Percentiles rank a stretch among this genome's conserved stretches.
Evolutionary conservation across 352 stramenopile genomes (phyloP).

Genomic region (Pythium diclinum): DNA sequence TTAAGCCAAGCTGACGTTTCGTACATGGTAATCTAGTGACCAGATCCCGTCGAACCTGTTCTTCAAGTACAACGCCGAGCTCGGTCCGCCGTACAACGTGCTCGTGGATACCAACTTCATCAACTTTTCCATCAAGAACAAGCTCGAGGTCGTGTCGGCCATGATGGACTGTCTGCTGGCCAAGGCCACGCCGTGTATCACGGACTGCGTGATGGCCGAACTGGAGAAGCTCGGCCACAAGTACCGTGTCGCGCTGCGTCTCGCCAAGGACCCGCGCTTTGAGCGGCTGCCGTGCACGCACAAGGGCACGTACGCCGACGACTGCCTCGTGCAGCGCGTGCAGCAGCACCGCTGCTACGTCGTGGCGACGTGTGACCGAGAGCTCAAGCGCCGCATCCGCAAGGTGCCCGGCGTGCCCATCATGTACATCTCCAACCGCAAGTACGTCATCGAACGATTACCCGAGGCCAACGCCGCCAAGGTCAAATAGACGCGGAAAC

Average conservation of each 20-base stretch:
- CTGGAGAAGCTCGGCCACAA: constrained; percentile 99
- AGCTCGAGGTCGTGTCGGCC: constrained; percentile 97
- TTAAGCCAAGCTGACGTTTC: background rate
- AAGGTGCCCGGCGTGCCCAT: constrained; percentile 99
- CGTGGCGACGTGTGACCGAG: constrained; percentile 99
- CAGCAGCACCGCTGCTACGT: constrained; percentile 98
- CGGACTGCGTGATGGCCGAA: constrained; percentile 99
- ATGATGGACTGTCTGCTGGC: constrained; percentile 99
- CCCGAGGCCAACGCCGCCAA: constrained; percentile 94
- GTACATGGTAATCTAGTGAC: constrained; percentile 51
- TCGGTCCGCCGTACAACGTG: constrained; percentile 98
- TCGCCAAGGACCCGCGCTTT: constrained; percentile 98
- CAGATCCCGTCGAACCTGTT: constrained; percentile 98
- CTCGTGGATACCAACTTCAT: constrained; percentile 99
- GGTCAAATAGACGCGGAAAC: constrained; percentile 87
- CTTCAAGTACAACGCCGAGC: constrained; percentile 99
- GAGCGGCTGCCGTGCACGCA: constrained; percentile 97
- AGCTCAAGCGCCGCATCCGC: constrained; percentile 97
- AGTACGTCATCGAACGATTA: constrained; percentile 99
- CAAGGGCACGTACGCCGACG: constrained; percentile 99
- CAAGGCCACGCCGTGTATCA: constrained; percentile 97
- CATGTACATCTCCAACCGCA: constrained; percentile 99
- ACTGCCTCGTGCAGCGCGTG: constrained; percentile 94
- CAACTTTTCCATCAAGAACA: constrained; percentile 99
- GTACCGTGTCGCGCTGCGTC: constrained; percentile 90